phyloP scores from a whole-genome alignment of 176 grass and related monocot species.

The Oryza brachyantha region DNA sequence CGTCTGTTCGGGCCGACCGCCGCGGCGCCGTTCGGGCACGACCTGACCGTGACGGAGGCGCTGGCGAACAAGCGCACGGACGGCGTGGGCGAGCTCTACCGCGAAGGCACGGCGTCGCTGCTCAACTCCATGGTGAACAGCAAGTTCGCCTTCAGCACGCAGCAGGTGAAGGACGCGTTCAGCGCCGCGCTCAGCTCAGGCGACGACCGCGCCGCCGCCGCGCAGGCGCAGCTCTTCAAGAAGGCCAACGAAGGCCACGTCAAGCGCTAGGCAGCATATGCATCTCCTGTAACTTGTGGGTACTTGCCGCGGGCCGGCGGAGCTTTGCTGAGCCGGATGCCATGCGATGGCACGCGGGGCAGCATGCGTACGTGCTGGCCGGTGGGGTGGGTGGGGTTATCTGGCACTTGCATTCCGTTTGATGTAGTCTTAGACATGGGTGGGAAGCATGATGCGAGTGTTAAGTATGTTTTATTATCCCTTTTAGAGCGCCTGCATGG shows the following conservation, averaged over 20 bases:
- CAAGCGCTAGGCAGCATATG: slow-evolving; percentile 21
- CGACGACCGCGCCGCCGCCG: slow-evolving; percentile 39
- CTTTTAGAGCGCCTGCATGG: background rate
- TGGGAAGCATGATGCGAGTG: too few relatives aligned
- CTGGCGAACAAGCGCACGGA: slow-evolving; percentile 65
- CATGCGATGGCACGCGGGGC: background rate
- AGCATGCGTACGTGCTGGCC: background rate
- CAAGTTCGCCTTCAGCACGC: slow-evolving; percentile 56
- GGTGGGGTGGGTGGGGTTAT: background rate
- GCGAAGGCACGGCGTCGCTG: slow-evolving; percentile 78
- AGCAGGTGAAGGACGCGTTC: slow-evolving; percentile 71
- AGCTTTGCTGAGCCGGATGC: background rate
- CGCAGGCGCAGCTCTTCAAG: slow-evolving; percentile 72
- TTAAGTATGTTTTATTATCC: background rate
- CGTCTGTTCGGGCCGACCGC: slow-evolving; percentile 50
- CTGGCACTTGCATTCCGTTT: background rate
- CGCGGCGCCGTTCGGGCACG: slow-evolving; percentile 47
- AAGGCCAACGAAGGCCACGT: slow-evolving; percentile 54
- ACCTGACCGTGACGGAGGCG: slow-evolving; percentile 66
- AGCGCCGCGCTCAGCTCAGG: slow-evolving; percentile 35
- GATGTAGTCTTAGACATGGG: background rate
- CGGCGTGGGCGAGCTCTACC: slow-evolving; percentile 65
- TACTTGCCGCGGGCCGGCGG: background rate
- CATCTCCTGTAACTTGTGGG: background rate
- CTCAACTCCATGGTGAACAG: slow-evolving; percentile 76